Percentiles rank a stretch among this genome's conserved stretches.
These are phyloP conservation scores for Leishmania tarentolae DNA, from an alignment of 208 protist genomes.

Conservation along the genomic window DNA sequence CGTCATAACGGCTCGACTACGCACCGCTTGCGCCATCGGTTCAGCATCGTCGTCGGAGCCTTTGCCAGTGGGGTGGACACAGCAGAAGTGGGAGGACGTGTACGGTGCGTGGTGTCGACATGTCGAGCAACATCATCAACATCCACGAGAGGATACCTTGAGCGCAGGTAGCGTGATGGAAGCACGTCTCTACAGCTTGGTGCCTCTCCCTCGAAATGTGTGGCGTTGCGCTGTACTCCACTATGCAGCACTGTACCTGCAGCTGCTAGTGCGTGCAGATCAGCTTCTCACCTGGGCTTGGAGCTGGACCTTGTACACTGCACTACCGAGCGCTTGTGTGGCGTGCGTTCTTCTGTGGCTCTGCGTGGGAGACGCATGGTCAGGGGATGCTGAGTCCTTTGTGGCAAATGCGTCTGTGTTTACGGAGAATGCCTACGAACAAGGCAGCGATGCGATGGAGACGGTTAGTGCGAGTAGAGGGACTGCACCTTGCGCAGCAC, in stretches of 20 bases:
- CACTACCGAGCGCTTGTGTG: constrained; percentile 16
- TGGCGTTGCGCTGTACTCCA: constrained; percentile 2
- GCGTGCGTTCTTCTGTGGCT: constrained; percentile 23
- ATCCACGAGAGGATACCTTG: not conserved
- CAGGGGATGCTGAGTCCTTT: constrained; percentile 14
- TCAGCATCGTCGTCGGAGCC: not conserved
- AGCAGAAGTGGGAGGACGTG: constrained; percentile 1
- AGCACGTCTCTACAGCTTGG: not conserved
- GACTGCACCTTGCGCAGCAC: not conserved
- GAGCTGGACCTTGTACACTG: constrained; percentile 5
- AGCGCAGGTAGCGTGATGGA: not conserved
- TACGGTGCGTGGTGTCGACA: constrained; percentile 21
- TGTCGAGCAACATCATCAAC: not conserved
- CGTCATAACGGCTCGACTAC: constrained; percentile 1
- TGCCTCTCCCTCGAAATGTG: not conserved
- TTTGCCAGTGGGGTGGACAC: constrained; percentile 1
- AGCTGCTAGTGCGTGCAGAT: constrained; percentile 12
- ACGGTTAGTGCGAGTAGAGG: not conserved
- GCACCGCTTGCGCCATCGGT: constrained; percentile 4
- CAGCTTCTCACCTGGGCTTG: constrained; percentile 2
- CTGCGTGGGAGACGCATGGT: constrained; percentile 24
- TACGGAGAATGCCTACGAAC: not conserved
- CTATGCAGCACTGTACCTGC: constrained; percentile 11
- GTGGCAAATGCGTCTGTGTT: not conserved
- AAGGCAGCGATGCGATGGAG: not conserved